phyloP scores from a whole-genome alignment of 257 asterid genomes.

The Fraxinus excelsior region DNA sequence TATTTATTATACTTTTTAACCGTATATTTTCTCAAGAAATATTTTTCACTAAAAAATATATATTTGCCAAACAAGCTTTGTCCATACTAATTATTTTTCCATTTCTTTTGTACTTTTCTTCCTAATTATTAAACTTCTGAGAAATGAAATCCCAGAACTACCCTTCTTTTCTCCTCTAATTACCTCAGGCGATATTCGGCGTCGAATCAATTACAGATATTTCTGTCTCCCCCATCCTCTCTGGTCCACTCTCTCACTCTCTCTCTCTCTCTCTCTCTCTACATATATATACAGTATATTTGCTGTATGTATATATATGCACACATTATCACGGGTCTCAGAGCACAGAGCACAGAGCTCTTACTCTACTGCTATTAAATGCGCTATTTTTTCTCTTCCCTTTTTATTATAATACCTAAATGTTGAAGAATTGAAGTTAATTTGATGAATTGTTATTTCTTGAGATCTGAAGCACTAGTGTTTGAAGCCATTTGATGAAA shows the following conservation, averaged over 20 bases:
- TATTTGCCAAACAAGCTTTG: no score
- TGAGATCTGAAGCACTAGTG: neutral
- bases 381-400: neutral
- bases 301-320: neutral
- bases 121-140: no score
- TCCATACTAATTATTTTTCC: no score
- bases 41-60: no score
- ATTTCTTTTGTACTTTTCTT: no score
- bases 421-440: neutral
- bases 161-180: neutral
- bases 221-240: neutral
- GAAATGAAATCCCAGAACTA: neutral
- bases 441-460: neutral
- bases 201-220: neutral
- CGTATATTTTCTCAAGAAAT: no score
- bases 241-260: neutral
- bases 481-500: neutral
- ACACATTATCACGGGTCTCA: no score
- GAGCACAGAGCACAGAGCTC: neutral
- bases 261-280: neutral
- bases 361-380: neutral
- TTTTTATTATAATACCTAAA: neutral
- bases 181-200: neutral
- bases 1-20: no score
- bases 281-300: neutral